phyloP scores from a whole-genome alignment of 352 stramenopile species.

The Phytophthora agathidicida region DNA sequence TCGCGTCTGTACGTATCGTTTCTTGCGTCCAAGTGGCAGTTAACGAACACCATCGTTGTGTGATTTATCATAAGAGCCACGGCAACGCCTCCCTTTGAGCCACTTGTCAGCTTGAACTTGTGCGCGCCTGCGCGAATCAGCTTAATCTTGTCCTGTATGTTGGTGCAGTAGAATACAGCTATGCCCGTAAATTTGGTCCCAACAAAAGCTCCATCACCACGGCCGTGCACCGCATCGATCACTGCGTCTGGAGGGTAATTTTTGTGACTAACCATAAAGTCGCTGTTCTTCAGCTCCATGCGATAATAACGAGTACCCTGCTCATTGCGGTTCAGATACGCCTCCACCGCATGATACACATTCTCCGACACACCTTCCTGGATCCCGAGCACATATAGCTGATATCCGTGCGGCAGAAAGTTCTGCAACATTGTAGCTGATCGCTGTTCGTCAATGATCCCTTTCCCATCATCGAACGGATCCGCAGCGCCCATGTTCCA shows the following conservation, averaged over 20 bases:
- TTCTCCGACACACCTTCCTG: slow-evolving; percentile 89
- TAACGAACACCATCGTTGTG: slow-evolving; percentile 86
- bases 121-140: slow-evolving; percentile 75
- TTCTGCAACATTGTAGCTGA: slow-evolving; percentile 75
- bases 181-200: slow-evolving; percentile 88
- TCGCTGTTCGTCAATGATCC: slow-evolving; percentile 78
- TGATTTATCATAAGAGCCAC: slow-evolving; percentile 76
- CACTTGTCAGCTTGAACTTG: slow-evolving; percentile 85
- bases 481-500: slow-evolving; percentile 90
- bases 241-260: slow-evolving; percentile 67
- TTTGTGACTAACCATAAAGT: slow-evolving; percentile 72
- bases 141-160: slow-evolving; percentile 67
- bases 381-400: slow-evolving; percentile 87
- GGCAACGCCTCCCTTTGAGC: slow-evolving; percentile 82
- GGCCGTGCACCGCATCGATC: slow-evolving; percentile 81
- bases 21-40: slow-evolving; percentile 83
- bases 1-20: slow-evolving; percentile 83
- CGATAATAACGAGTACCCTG: slow-evolving; percentile 63
- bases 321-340: slow-evolving; percentile 81
- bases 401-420: slow-evolving; percentile 81
- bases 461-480: slow-evolving; percentile 72
- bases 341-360: slow-evolving; percentile 80
- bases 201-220: slow-evolving; percentile 83
- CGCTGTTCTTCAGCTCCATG: slow-evolving; percentile 78
- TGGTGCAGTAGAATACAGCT: slow-evolving; percentile 71